Percentiles rank a stretch among this genome's conserved stretches.
These are phyloP conservation scores for Ehretia macrophylla DNA, from an alignment of 257 asterid species.

Conservation along the genomic window DNA sequence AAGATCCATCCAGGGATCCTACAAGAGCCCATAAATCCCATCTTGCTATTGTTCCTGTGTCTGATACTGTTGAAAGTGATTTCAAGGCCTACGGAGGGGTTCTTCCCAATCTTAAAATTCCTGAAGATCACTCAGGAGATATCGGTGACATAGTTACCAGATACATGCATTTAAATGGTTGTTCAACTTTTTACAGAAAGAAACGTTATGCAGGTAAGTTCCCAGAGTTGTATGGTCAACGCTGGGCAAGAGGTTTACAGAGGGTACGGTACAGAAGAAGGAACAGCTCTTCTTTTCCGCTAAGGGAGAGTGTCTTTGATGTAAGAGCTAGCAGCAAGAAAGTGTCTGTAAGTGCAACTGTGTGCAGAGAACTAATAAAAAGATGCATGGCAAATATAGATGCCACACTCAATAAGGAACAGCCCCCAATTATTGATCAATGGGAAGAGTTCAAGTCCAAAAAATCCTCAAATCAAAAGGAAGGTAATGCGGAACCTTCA, in stretches of 20 bases:
- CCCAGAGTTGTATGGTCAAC: constrained; percentile 39
- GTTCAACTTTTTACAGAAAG: constrained; percentile 39
- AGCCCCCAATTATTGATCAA: constrained; percentile 73
- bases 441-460: constrained; percentile 72
- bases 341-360: constrained; percentile 70
- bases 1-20: constrained; percentile 1
- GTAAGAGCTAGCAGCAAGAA: constrained; percentile 60
- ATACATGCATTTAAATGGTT: constrained; percentile 49
- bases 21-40: constrained; percentile 22
- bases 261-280: constrained; percentile 34
- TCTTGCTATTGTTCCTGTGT: constrained; percentile 27
- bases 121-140: constrained; percentile 36
- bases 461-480: constrained; percentile 27
- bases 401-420: constrained; percentile 61
- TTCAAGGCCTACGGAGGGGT: too few relatives aligned
- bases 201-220: constrained; percentile 37
- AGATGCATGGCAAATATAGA: constrained; percentile 88
- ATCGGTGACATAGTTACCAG: constrained; percentile 49
- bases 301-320: constrained; percentile 76
- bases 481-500: constrained; percentile 28
- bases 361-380: constrained; percentile 73
- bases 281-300: constrained; percentile 27
- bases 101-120: constrained; percentile 27
- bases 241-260: constrained; percentile 30
- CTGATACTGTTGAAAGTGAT: constrained; percentile 23